Conservation (phyloP, 768 basidiomycete genomes). For the Paxillus rubicundulus region DNA sequence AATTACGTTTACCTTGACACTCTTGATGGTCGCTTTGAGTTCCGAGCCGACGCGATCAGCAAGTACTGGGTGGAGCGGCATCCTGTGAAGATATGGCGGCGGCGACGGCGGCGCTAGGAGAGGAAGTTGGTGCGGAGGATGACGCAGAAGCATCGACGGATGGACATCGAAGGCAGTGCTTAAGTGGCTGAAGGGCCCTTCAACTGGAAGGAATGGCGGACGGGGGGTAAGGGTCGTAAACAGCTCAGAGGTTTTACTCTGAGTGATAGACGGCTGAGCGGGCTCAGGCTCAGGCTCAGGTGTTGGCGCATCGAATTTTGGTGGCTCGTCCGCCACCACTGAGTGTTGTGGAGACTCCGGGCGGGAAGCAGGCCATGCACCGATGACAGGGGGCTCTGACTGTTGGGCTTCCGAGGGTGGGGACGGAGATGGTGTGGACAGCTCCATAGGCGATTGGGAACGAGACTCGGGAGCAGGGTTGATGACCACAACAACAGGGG, state of each 20-base stretch:
- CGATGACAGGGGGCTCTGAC: conserved; percentile 39
- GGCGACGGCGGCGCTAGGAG: conserved; percentile 3
- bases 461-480: conserved; percentile 28
- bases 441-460: conserved; percentile 49
- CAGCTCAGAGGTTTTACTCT: conserved; percentile 15
- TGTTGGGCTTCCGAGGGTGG: conserved; percentile 16
- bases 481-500: conserved; percentile 18
- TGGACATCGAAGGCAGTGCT: conserved; percentile 17
- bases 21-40: conserved; percentile 20
- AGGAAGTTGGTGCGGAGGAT: conserved; percentile 9
- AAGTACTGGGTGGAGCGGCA: conserved; percentile 15
- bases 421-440: conserved; percentile 40
- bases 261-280: conserved; percentile 1
- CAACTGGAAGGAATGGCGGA: conserved; percentile 14
- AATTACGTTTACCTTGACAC: conserved; percentile 16
- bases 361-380: conserved; percentile 43
- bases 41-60: conserved; percentile 22
- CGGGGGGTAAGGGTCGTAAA: conserved; percentile 19
- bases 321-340: conserved; percentile 12
- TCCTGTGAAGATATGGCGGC: conserved; percentile 7
- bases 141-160: conserved; percentile 13
- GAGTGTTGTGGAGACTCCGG: conserved; percentile 30
- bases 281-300: conserved; percentile 6
- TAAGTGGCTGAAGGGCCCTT: conserved; percentile 21
- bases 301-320: conserved; percentile 6